A percentile compares a stretch with the other conserved stretches of the same genome.
phyloP scores from a whole-genome alignment of 306 rosid genomes.

The Malus fusca region DNA sequence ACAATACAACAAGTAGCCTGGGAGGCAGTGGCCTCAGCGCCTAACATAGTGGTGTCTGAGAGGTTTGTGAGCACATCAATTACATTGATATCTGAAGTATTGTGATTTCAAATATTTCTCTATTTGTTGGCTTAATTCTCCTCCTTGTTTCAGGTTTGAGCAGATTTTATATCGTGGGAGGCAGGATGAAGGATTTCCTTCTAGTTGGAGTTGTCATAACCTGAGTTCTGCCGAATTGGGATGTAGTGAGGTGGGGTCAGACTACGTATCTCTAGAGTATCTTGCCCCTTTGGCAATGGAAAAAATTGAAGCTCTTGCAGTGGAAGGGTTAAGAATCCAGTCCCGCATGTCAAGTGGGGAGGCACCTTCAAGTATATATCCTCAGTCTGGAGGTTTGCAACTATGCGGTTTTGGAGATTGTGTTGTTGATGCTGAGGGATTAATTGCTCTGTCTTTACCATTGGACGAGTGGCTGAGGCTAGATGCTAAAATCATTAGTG shows the following conservation, averaged over 20 bases:
- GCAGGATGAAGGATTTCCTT: conserved; percentile 26
- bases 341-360: conserved; percentile 39
- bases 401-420: conserved; percentile 7
- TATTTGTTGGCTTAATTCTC: conserved; percentile 7
- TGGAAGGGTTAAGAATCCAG: conserved; percentile 77
- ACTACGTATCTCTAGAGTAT: conserved; percentile 34
- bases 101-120: neutral
- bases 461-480: conserved; percentile 64
- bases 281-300: conserved; percentile 39
- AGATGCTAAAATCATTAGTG: conserved; percentile 50
- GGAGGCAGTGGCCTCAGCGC: conserved; percentile 21
- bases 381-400: conserved; percentile 21
- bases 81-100: conserved; percentile 6
- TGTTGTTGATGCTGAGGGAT: conserved; percentile 20
- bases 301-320: conserved; percentile 45
- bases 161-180: conserved; percentile 15
- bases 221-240: conserved; percentile 7
- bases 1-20: conserved; percentile 36
- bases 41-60: conserved; percentile 1
- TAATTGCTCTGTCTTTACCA: conserved; percentile 48
- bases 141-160: conserved; percentile 36
- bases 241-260: conserved; percentile 18
- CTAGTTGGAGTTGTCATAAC: conserved; percentile 2
- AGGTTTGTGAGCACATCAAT: conserved; percentile 39
- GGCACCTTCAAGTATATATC: conserved; percentile 39